A percentile compares a stretch with the other conserved stretches of the same genome.
phyloP scores from a whole-genome alignment of 179 eudicot genomes.

The Silene vulgaris region DNA sequence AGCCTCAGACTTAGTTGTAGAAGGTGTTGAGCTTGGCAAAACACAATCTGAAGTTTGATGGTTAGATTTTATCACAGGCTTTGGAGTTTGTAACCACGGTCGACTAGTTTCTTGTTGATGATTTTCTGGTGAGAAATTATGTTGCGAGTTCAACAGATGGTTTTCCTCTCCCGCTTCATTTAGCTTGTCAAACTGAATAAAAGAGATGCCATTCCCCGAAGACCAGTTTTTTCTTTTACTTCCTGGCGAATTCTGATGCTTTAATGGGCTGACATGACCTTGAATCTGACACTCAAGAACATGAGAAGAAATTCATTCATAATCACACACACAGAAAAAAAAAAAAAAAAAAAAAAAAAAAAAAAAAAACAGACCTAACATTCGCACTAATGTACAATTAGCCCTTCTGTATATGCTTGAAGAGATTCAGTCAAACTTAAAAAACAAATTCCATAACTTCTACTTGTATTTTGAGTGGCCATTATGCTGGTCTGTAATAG shows the following conservation, averaged over 20 bases:
- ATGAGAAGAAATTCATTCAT: constrained; percentile 15
- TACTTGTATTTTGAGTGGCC: neutral
- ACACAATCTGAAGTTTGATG: constrained; percentile 33
- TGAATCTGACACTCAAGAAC: constrained; percentile 32
- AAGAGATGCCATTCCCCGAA: constrained; percentile 31
- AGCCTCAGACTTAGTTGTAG: constrained; percentile 45
- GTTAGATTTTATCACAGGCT: constrained; percentile 27
- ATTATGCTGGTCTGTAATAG: neutral
- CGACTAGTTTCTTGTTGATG: constrained; percentile 32
- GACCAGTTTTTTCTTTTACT: constrained; percentile 39
- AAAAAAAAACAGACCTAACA: neutral
- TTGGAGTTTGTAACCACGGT: constrained; percentile 33
- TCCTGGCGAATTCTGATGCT: constrained; percentile 35
- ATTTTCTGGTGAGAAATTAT: constrained; percentile 27
- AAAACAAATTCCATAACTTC: neutral
- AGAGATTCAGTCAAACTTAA: neutral
- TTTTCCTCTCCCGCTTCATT: constrained; percentile 29
- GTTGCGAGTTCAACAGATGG: constrained; percentile 33
- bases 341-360: neutral
- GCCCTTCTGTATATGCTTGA: neutral
- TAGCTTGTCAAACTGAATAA: constrained; percentile 29
- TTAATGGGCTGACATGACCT: constrained; percentile 36
- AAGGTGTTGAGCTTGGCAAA: constrained; percentile 30
- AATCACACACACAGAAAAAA: neutral
- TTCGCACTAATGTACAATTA: neutral